phyloP scores from a whole-genome alignment of 352 stramenopile species.

The Phytophthora litchii region DNA sequence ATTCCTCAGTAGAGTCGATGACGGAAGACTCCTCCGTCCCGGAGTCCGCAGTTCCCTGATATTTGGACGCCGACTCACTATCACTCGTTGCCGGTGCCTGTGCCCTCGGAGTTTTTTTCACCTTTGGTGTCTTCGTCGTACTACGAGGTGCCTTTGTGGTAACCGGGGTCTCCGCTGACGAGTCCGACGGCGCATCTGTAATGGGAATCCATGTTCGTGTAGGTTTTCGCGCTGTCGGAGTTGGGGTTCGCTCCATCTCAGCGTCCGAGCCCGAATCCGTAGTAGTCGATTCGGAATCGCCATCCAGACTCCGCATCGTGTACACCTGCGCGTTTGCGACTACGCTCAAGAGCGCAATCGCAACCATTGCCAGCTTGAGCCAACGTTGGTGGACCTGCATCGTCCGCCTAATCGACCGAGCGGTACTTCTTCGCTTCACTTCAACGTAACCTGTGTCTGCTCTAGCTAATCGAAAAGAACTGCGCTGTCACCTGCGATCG shows the following conservation, averaged over 20 bases:
- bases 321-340: constrained; percentile 28
- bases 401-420: constrained; percentile 7
- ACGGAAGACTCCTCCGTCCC: constrained; percentile 1
- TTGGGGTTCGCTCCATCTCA: constrained; percentile 10
- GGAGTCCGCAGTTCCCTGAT: constrained; percentile 20
- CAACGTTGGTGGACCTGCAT: constrained; percentile 36
- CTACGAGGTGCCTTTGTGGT: constrained; percentile 22
- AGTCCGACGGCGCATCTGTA: constrained; percentile 23
- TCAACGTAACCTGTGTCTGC: constrained; percentile 9
- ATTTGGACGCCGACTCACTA: constrained; percentile 17
- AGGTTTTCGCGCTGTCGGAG: constrained; percentile 18
- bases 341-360: constrained; percentile 3
- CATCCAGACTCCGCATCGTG: constrained; percentile 26
- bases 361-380: constrained; percentile 28
- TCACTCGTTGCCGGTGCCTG: constrained; percentile 7
- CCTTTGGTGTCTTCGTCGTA: constrained; percentile 20
- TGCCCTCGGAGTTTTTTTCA: constrained; percentile 15
- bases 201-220: constrained; percentile 31
- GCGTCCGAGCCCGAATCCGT: constrained; percentile 2
- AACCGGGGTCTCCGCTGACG: constrained; percentile 20
- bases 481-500: constrained; percentile 14
- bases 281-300: neutral
- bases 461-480: constrained; percentile 21
- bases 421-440: neutral
- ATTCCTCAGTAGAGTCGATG: constrained; percentile 1